Percentiles rank a stretch among this genome's conserved stretches.
Conservation (phyloP, 2,329 filamentous ascomycete species). For the Teratosphaeria pseudoeucalypti region DNA sequence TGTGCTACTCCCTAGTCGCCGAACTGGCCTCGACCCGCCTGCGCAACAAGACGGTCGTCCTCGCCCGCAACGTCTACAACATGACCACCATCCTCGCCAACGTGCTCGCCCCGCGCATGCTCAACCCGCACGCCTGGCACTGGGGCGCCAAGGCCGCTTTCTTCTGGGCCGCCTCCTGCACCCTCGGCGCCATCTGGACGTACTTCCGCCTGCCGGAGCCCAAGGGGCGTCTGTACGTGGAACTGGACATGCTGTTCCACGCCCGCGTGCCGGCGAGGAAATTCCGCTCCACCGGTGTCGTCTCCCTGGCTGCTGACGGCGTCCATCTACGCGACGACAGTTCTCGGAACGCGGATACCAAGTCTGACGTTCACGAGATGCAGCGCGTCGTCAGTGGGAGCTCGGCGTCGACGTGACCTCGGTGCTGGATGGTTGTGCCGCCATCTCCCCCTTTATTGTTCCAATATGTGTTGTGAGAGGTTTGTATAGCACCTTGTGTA, state of each 20-base stretch:
- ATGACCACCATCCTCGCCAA: slow-evolving; percentile 15
- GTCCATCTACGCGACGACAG: background rate
- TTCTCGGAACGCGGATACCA: background rate
- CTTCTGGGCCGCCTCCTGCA: slow-evolving; percentile 32
- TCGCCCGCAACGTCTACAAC: slow-evolving; percentile 23
- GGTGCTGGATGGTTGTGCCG: background rate
- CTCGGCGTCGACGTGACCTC: background rate
- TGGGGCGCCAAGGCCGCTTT: slow-evolving; percentile 19
- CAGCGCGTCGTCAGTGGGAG: background rate
- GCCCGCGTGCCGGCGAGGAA: slow-evolving; percentile 33
- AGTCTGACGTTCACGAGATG: background rate
- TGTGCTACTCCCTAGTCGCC: slow-evolving; percentile 21
- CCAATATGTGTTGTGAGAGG: background rate
- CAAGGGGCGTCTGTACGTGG: slow-evolving; percentile 37
- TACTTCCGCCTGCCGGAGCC: slow-evolving; percentile 35
- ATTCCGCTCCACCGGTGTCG: slow-evolving; percentile 17
- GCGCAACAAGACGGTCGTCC: slow-evolving; percentile 19
- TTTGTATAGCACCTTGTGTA: background rate
- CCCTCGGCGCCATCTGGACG: slow-evolving; percentile 30
- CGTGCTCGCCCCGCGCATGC: slow-evolving; percentile 17
- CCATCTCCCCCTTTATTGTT: background rate
- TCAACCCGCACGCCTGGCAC: slow-evolving; percentile 15
- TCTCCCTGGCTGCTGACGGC: background rate
- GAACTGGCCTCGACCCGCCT: slow-evolving; percentile 22
- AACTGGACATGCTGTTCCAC: slow-evolving; percentile 48